Percentiles rank a stretch among this genome's conserved stretches.
phyloP scores from a whole-genome alignment of 768 basidiomycete genomes.

The Xerocomus brunneocitrinus region DNA sequence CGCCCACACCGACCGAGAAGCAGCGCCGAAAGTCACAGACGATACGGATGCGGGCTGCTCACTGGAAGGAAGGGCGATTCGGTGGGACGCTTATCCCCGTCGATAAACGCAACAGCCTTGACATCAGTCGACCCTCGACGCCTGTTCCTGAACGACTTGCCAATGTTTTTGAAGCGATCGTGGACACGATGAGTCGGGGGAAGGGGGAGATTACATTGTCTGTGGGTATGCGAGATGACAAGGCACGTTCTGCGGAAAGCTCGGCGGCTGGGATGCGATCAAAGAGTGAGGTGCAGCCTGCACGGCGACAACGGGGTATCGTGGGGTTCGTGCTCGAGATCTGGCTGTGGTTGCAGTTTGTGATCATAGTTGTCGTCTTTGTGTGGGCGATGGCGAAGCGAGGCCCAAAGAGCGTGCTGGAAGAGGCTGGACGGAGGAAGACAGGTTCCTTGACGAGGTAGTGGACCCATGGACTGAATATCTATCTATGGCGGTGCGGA shows the following conservation, averaged over 20 bases:
- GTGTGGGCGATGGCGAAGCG: constrained; percentile 75
- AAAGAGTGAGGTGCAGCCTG: constrained; percentile 1
- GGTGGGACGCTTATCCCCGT: constrained; percentile 30
- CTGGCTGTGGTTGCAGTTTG: constrained; percentile 85
- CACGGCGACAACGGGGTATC: constrained; percentile 30
- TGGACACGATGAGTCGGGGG: constrained; percentile 36
- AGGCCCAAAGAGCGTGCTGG: constrained; percentile 67
- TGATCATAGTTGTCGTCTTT: constrained; percentile 69
- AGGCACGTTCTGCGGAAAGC: not conserved
- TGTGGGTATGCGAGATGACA: constrained; percentile 8
- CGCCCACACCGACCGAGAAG: constrained; percentile 20
- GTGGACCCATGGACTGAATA: not conserved
- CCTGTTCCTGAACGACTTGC: constrained; percentile 40
- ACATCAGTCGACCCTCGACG: constrained; percentile 24
- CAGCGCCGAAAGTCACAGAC: constrained; percentile 43
- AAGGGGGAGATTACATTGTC: constrained; percentile 14
- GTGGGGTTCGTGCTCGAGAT: constrained; percentile 57
- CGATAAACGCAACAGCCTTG: constrained; percentile 12
- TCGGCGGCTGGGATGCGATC: constrained; percentile 1
- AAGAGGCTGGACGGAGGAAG: constrained; percentile 37
- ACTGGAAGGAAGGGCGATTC: constrained; percentile 58
- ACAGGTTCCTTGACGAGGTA: constrained; percentile 12
- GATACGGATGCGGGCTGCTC: constrained; percentile 52
- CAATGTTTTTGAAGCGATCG: constrained; percentile 42
- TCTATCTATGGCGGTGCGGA: constrained; percentile 4